phyloP scores from a whole-genome alignment of 179 eudicot genomes.

The Spergularia azorica region DNA sequence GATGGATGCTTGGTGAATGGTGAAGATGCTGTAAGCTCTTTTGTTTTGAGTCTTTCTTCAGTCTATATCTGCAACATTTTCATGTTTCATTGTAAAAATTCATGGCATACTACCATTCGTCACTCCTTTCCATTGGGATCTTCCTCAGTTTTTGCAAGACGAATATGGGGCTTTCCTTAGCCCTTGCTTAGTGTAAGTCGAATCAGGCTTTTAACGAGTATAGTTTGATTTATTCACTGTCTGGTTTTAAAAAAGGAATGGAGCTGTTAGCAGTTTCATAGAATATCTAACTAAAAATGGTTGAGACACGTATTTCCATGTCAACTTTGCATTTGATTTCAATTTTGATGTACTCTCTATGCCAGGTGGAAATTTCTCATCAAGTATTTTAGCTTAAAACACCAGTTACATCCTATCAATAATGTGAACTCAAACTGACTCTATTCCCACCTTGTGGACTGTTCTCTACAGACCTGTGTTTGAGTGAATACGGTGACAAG shows the following conservation, averaged over 20 bases:
- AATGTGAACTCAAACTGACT: background rate
- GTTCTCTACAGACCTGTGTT: constrained; percentile 36
- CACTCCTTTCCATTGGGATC: constrained; percentile 75
- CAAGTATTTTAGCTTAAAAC: background rate
- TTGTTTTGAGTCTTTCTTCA: background rate
- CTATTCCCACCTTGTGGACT: background rate
- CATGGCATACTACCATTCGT: constrained; percentile 53
- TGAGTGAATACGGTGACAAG: constrained; percentile 45
- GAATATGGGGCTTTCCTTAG: constrained; percentile 69
- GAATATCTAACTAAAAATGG: background rate
- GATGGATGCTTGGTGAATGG: constrained; percentile 60
- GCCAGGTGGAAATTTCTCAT: background rate
- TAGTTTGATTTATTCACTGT: background rate
- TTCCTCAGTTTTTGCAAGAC: constrained; percentile 64
- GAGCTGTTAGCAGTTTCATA: background rate
- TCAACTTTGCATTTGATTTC: background rate
- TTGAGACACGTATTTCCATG: background rate
- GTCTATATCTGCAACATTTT: background rate
- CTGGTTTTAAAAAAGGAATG: background rate
- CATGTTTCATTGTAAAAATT: background rate
- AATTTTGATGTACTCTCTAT: background rate
- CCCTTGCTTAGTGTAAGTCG: constrained; percentile 51
- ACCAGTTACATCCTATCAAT: too few relatives aligned
- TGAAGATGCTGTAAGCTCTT: constrained; percentile 8
- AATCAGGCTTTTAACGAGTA: background rate